A percentile compares a stretch with the other conserved stretches of the same genome.
Evolutionary conservation across 2,329 filamentous ascomycete species (phyloP).

Genomic region (Fusarium lyarnte): DNA sequence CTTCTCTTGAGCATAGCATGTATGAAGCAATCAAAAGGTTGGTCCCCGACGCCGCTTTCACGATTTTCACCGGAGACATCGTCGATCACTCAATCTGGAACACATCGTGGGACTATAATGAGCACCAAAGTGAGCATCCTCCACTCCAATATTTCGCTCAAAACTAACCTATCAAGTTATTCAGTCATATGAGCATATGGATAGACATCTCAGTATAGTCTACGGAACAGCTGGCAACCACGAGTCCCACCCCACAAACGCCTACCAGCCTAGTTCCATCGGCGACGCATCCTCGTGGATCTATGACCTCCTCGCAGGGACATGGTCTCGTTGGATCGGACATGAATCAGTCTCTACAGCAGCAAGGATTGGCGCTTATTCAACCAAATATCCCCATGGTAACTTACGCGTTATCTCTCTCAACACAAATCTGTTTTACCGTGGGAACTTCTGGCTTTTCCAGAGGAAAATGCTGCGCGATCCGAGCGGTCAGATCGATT

Average conservation of each 20-base stretch:
- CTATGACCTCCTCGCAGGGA: constrained; percentile 57
- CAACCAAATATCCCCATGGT: constrained; percentile 54
- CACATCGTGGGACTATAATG: constrained; percentile 50
- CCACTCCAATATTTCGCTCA: neutral
- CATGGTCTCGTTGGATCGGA: constrained; percentile 61
- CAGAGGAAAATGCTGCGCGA: constrained; percentile 60
- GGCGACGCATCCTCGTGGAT: constrained; percentile 59
- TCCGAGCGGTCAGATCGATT: constrained; percentile 61
- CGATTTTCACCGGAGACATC: constrained; percentile 69
- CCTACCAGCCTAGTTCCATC: constrained; percentile 56
- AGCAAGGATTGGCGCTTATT: constrained; percentile 59
- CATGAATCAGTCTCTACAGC: constrained; percentile 44
- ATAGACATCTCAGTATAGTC: constrained; percentile 53
- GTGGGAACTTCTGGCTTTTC: constrained; percentile 66
- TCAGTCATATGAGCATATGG: constrained; percentile 59
- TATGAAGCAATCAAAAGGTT: constrained; percentile 59
- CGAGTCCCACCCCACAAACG: constrained; percentile 63
- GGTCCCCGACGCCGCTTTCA: constrained; percentile 59
- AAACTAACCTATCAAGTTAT: constrained; percentile 47
- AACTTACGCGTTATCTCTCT: constrained; percentile 67
- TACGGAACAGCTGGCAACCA: constrained; percentile 68
- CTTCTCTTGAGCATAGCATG: constrained; percentile 64
- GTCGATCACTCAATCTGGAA: constrained; percentile 63
- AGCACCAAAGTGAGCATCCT: constrained; percentile 41
- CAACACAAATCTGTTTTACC: constrained; percentile 69